Conservation (phyloP, 257 asterid species). For the Coffea eugenioides region DNA sequence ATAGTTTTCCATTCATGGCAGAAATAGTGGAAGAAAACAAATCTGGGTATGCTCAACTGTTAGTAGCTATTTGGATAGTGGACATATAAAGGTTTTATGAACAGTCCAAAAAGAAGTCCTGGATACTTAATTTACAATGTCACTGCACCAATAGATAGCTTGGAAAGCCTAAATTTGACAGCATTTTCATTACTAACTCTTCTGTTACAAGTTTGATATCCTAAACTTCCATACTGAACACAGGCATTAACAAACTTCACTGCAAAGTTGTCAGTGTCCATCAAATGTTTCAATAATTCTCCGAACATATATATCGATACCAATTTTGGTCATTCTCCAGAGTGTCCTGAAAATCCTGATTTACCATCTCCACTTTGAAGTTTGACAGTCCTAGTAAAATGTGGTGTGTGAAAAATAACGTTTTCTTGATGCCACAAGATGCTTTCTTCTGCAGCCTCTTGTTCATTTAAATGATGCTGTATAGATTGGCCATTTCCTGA, state of each 20-base stretch:
- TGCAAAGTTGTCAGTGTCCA: not conserved
- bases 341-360: not conserved
- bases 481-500: constrained; percentile 28
- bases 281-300: not conserved
- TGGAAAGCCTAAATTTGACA: not conserved
- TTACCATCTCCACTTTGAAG: not conserved
- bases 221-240: not conserved
- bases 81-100: not conserved
- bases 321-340: not conserved
- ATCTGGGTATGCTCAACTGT: not conserved
- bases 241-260: no score
- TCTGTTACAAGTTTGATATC: not conserved
- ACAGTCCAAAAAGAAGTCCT: not conserved
- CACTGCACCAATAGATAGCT: not conserved
- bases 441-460: not conserved
- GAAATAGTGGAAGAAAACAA: not conserved
- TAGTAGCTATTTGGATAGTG: no score
- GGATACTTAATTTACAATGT: not conserved
- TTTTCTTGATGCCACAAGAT: not conserved
- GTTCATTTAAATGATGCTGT: constrained; percentile 15
- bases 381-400: not conserved
- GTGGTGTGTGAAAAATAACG: not conserved
- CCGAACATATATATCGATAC: not conserved
- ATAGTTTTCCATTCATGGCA: not conserved
- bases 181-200: not conserved